Base-by-base conservation (phyloP, 2,329 filamentous ascomycete genomes). In the Botryotinia calthae region DNA sequence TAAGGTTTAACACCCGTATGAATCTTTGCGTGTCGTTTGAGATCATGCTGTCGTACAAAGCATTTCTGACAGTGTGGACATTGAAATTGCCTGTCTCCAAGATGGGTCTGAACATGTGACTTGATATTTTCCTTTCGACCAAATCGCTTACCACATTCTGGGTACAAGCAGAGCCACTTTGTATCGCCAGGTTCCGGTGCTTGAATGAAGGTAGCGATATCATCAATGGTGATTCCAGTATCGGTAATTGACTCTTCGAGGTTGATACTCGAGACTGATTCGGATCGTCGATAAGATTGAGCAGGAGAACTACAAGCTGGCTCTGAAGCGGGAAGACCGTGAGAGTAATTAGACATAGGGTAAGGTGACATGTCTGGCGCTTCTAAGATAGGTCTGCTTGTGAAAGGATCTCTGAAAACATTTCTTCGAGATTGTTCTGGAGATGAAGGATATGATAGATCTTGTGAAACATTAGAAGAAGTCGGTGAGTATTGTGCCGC, bases 61-160 rank as follows among this genome's bases (percentile, higher is more conserved):
- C 94, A 95, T 84, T 98, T 98, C 70, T 92, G 87, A 84, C 96
- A 99, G 72, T 93, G 91, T 63, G 95, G 94, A 83, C 96, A 99
- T 82, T 93, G 91, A 84, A 94, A 99, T 81, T 98, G 96, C 65
- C 96, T 89, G 82, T 99, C 96, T 79, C 97, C 96, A 76, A 99
- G 90, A 83, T 99, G 96, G 5, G 96, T 99, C 83, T 99, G 96
- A 22, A 99, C 93, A 82, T 99, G 96, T 0, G 95, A 97, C 82
- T 97, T 97, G 85, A 98, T 98, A 83, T 99, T 98, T 82, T 99
- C 96, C 82, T 98, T 97, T 78, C 96, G 90, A n/a, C 95, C 95
- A 81, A 99, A 98, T 70, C 90, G 89, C 82, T 97, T 97, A 77
- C 90, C 88, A 82, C 96, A 99, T 42, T 90, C 90, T 14, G 93